Base-by-base conservation (phyloP, 1,139 yeast species). In the Kluyveromyces sp. region DNA sequence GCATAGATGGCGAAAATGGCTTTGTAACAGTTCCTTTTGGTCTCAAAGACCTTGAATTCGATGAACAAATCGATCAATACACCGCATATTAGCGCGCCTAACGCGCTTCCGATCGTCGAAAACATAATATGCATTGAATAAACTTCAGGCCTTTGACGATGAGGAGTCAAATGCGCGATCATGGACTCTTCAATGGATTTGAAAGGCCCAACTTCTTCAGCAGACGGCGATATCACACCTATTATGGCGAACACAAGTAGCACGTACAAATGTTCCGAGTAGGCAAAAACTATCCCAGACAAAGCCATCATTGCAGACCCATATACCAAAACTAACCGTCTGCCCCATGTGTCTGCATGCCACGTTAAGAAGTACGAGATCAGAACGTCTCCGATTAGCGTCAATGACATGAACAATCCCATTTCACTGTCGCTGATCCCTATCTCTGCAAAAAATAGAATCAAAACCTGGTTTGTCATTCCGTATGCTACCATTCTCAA, bases 141-240 rank as follows among this genome's bases (percentile, higher is more conserved):
- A 1, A 86, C 70, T 49, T 80, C 87, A 0, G 95, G 83, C 38
- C 94, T 69, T 45, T 77, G 76, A 40, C 70, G 71, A 40, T 72
- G 72, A 0, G 82, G 78, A 0, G 94, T 82, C 52, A 88, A 66
- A 62, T 86, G 94, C 0, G 96, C 95, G 45, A 88, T 70, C 26
- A 85, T 75, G 0, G 94, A 83, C 59, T 88, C 96, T 59, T 88
- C 96, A 17, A 88, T 79, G 1, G 94, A 79, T 57, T 85, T 83
- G 64, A 88, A 88, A 0, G 96, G 96, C 0, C 96, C 96, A 0
- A 92, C 86, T 58, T 88, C 96, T 55, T 83, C 92, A 13, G 96
- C 95, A 32, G 89, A 79, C 0, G 96, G 95, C 1, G 95, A 85
- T 3, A 88, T 83, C 11, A 88, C 88, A 32, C 86, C 86, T 41